Evolutionary conservation across 1,284 basidiomycete species (phyloP), one percentile per base, ranked within the genome.

Genomic region (Leccinum griseonigrum): DNA sequence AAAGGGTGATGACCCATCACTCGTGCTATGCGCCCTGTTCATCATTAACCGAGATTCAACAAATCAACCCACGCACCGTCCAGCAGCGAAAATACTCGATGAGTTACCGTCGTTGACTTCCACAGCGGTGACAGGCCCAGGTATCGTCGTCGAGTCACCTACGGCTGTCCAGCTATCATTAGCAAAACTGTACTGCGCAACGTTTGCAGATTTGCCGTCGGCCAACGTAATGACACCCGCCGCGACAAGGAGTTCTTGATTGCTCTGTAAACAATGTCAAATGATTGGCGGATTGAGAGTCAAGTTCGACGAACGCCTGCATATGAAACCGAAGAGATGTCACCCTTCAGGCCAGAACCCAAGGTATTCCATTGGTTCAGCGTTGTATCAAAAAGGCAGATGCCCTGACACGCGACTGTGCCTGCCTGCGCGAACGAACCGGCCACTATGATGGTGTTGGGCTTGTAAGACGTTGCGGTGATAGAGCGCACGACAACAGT

Each of bases 81-180:
- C 97, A 51, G 95, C 92, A 52, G 92, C 93, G 71, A 96, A 98
- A 66, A 98, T 85, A 69, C 91, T 96, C 67, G 86, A 90, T 1
- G 78, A 75, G 71, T 97, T 94, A 34, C 85, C 83, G 67, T 90
- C 82, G 75, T 98, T 92, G 58, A 96, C 88, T 60, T 90, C 90
- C 57, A 98, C 75, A 13, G 97, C 94, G 8, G 94, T 91, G 0
- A 95, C 92, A 1, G 95, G 94, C 2, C 97, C 97, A 52, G 95
- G 93, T 14, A 97, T 80, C 56, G 85, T 81, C 13, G 77, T 76
- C 11, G 82, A 76, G 50, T 78, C 74, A 10, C 94, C 95, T 26
- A 98, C 76, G 6, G 85, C 73, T n/a, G 79, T 78, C 93, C 96
- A 97, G 1, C 85, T 86, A 4, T 76, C 71, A 66, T 91, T 91